These are phyloP conservation scores for Aphanomyces invadans DNA, from an alignment of 352 stramenopile species.

Conservation along the genomic window DNA sequence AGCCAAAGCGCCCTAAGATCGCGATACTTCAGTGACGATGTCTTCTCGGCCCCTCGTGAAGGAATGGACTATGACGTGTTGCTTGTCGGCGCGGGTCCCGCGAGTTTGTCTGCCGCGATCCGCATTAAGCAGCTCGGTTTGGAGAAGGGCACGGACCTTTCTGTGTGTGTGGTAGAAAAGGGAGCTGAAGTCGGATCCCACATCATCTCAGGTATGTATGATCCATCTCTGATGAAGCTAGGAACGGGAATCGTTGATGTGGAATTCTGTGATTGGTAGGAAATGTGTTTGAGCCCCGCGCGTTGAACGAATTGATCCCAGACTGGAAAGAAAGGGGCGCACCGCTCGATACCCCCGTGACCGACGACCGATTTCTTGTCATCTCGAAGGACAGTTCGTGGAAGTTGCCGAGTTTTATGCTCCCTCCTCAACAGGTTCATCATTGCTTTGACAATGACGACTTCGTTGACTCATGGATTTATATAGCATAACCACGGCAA, in stretches of 20 bases:
- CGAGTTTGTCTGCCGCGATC: slow-evolving; percentile 94
- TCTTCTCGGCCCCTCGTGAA: slow-evolving; percentile 76
- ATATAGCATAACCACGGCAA: slow-evolving; percentile 96
- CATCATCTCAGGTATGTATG: slow-evolving; percentile 88
- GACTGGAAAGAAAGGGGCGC: slow-evolving; percentile 89
- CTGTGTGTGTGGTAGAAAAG: slow-evolving; percentile 94
- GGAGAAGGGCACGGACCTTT: slow-evolving; percentile 91
- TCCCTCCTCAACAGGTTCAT: slow-evolving; percentile 86
- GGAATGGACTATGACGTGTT: slow-evolving; percentile 98
- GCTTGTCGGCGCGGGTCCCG: slow-evolving; percentile 85
- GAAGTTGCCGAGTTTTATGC: slow-evolving; percentile 86
- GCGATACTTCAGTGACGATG: slow-evolving; percentile 22
- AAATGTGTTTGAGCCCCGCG: slow-evolving; percentile 98
- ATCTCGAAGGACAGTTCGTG: slow-evolving; percentile 84
- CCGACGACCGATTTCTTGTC: slow-evolving; percentile 91
- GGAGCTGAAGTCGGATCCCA: slow-evolving; percentile 95
- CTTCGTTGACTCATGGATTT: slow-evolving; percentile 24
- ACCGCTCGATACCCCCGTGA: slow-evolving; percentile 89
- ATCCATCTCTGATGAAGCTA: too few species aligned
- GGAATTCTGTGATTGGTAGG: too few species aligned
- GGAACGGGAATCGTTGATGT: too few species aligned
- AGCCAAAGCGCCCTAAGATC: not conserved
- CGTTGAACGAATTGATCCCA: slow-evolving; percentile 94
- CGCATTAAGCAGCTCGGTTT: slow-evolving; percentile 95
- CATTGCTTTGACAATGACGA: not conserved